Conservation (phyloP, 257 asterid genomes). For the Agastache rugosa region DNA sequence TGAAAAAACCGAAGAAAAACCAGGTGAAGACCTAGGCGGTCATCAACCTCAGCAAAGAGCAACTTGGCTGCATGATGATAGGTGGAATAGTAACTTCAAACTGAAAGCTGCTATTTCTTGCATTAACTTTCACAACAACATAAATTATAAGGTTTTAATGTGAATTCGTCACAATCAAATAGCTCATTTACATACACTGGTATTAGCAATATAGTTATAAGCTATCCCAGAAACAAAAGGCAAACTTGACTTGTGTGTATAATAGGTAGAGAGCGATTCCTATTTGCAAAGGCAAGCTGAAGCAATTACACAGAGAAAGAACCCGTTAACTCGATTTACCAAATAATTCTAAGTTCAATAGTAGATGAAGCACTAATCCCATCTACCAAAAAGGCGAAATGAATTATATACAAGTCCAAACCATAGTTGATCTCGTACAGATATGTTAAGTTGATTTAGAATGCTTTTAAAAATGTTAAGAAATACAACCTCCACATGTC, state of each 20-base stretch:
- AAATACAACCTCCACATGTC: constrained; percentile 87
- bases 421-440: constrained; percentile 4
- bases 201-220: constrained; percentile 83
- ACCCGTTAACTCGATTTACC: background rate
- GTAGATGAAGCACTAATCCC: background rate
- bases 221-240: constrained; percentile 89
- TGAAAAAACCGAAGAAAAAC: background rate
- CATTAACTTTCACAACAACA: background rate
- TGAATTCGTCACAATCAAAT: constrained; percentile 14
- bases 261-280: constrained; percentile 90
- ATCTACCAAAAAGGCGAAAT: background rate
- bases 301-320: constrained; percentile 38
- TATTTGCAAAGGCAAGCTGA: constrained; percentile 98
- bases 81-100: background rate
- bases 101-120: background rate
- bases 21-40: background rate
- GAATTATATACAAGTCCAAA: background rate
- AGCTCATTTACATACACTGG: constrained; percentile 66
- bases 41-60: background rate
- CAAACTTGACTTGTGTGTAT: constrained; percentile 89
- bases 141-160: background rate
- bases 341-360: background rate
- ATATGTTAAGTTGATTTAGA: constrained; percentile 1
- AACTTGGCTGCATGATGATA: background rate
- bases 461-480: constrained; percentile 31